Percentiles rank a stretch among this genome's conserved stretches.
Evolutionary conservation across 352 stramenopile species (phyloP).

Genomic region (Labyrinthula sp.): DNA sequence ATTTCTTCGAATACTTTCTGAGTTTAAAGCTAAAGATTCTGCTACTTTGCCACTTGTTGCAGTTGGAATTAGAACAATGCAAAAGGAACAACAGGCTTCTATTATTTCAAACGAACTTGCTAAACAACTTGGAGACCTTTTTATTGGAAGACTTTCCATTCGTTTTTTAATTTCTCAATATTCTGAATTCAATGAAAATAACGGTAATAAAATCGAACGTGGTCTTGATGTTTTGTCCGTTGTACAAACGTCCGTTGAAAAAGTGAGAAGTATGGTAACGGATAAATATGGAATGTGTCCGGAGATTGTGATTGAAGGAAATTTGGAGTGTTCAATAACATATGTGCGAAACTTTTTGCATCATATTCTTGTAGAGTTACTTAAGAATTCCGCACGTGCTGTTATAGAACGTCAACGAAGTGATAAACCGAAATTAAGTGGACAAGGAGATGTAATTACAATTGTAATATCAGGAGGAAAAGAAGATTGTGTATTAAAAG

Average conservation of each 20-base stretch:
- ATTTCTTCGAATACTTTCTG: conserved; percentile 70
- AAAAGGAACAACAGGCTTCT: conserved; percentile 53
- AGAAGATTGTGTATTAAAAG: conserved; percentile 37
- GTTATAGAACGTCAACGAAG: conserved; percentile 91
- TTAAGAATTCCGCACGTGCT: conserved; percentile 97
- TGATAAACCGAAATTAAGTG: too few relatives aligned
- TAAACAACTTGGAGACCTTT: conserved; percentile 94
- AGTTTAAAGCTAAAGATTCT: conserved; percentile 83
- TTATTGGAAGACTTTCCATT: conserved; percentile 96
- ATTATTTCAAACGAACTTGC: conserved; percentile 74
- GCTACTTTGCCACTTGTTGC: conserved; percentile 95
- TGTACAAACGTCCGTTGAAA: conserved; percentile 81
- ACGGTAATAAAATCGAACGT: conserved; percentile 36
- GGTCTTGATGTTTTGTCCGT: conserved; percentile 73
- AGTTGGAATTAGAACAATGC: conserved; percentile 84
- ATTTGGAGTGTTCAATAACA: conserved; percentile 93
- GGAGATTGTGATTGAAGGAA: conserved; percentile 86
- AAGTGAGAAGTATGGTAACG: conserved; percentile 91
- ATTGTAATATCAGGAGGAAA: conserved; percentile 92
- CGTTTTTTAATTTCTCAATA: conserved; percentile 84
- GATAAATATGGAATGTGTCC: conserved; percentile 94
- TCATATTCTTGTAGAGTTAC: conserved; percentile 96
- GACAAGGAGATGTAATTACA: conserved; percentile 91
- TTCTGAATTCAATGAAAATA: conserved; percentile 5
- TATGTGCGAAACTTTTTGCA: conserved; percentile 78